Evolutionary conservation across 2,329 filamentous ascomycete species (phyloP), one percentile per base, ranked within the genome.

Genomic region (Fusarium nodosum): DNA sequence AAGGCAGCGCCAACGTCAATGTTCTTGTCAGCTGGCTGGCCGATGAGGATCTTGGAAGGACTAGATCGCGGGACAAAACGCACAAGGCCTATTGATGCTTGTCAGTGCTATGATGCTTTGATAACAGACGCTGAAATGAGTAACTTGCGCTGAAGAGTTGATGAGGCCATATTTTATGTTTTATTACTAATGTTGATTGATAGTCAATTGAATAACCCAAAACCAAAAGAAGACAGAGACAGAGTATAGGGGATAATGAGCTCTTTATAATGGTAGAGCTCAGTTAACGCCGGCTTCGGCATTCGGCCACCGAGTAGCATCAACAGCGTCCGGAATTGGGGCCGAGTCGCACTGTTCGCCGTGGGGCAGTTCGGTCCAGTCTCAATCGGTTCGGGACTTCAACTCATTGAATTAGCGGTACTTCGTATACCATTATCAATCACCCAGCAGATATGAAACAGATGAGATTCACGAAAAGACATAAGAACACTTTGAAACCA

Each of bases 1-100:
- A 89, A 76, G 18, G 87, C 87, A 28, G 83, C 75, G 45, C 88
- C 88, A 45, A 91, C 84, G 72, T 90, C 87, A 33, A 88, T 66
- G 12, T 81, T 76, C 24, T 80, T 76, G 63, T 87, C 83, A 34
- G 82, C 77, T 3, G 87, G 87, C 71, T 90, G 83, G 34, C 87
- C 87, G 70, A 89, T 85, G 48, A 87, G 78, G 55, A 87, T 75
- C 65, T 82, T 83, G 61, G 79, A 77, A 38, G 80, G 75, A 48
- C 85, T 82, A 7, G 82, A 83, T 72, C 83, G 85, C 55, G 87
- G 85, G 20, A 85, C 76, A 72, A 90, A 89, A 54, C 87, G 86
- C 69, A 89, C 86, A 60, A 90, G 83, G 76, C 87, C 87, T 88
- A 24, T 22, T 10, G 16, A 45, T 51, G 46, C 30, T 33, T 46